These are phyloP conservation scores for Sclerotinia trifoliorum DNA, from an alignment of 2,329 filamentous ascomycete genomes.

Conservation along the genomic window DNA sequence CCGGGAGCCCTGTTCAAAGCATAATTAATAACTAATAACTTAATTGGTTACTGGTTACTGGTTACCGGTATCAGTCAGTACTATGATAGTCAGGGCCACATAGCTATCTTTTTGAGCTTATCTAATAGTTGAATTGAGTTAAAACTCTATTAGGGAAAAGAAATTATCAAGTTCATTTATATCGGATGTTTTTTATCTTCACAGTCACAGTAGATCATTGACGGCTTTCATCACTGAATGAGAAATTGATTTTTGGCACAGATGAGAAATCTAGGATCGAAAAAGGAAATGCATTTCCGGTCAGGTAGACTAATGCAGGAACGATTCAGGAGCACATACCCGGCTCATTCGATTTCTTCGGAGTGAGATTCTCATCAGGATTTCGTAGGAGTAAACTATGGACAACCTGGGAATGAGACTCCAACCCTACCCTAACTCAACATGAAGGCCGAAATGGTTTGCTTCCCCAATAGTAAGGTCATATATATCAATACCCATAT, in stretches of 20 bases:
- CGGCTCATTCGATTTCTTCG: constrained; percentile 11
- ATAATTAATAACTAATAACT: too few relatives aligned
- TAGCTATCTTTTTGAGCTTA: constrained; percentile 2
- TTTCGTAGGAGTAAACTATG: background rate
- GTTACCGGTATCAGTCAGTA: background rate
- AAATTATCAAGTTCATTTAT: background rate
- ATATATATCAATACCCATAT: constrained; percentile 1
- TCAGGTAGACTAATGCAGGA: background rate
- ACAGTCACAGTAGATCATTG: constrained; percentile 14
- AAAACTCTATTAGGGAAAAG: constrained; percentile 3
- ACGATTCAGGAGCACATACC: constrained; percentile 2
- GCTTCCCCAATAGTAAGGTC: background rate
- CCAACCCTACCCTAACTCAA: constrained; percentile 3
- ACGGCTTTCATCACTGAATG: constrained; percentile 13
- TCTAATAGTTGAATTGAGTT: background rate
- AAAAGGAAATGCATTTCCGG: constrained; percentile 8
- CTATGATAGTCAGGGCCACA: background rate
- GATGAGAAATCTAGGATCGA: constrained; percentile 5
- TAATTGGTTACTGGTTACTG: constrained; percentile 5
- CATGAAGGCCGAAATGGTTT: background rate
- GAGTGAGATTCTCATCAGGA: background rate
- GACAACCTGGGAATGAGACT: background rate
- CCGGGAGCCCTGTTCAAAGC: constrained; percentile 3
- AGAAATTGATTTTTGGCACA: background rate
- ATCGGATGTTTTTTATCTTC: background rate